A percentile compares a stretch with the other conserved stretches of the same genome.
Conservation (phyloP, 768 basidiomycete species). For the Pleurotus salmoneostramineus region DNA sequence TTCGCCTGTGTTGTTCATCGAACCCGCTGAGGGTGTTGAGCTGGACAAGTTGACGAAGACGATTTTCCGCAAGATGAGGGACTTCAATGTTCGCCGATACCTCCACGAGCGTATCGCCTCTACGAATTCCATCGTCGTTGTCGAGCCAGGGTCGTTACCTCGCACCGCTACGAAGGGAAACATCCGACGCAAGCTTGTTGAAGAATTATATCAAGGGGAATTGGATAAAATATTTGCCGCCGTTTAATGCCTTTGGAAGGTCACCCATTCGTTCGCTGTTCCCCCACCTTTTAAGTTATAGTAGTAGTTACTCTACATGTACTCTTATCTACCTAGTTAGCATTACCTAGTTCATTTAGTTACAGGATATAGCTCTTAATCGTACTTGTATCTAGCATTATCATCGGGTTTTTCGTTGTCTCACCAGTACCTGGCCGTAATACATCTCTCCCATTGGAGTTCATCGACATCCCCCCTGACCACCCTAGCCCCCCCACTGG, state of each 20-base stretch:
- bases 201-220: conserved; percentile 53
- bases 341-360: too few relatives aligned
- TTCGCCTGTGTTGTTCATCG: conserved; percentile 73
- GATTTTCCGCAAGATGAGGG: conserved; percentile 71
- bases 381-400: too few relatives aligned
- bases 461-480: too few relatives aligned
- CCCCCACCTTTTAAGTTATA: too few relatives aligned
- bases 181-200: conserved; percentile 74
- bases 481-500: too few relatives aligned
- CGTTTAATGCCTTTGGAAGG: neutral
- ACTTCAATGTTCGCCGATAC: conserved; percentile 73
- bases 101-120: conserved; percentile 74
- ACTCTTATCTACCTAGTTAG: too few relatives aligned
- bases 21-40: conserved; percentile 40
- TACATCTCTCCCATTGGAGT: too few relatives aligned
- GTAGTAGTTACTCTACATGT: too few relatives aligned
- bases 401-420: too few relatives aligned
- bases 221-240: conserved; percentile 55
- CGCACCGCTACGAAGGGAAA: conserved; percentile 82
- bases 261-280: too few relatives aligned
- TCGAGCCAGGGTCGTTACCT: conserved; percentile 59
- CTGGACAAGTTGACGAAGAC: conserved; percentile 64
- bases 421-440: too few relatives aligned
- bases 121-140: conserved; percentile 62
- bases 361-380: too few relatives aligned